Evolutionary conservation across 805 yeast species (phyloP), one percentile per base, ranked within the genome.

Genomic region (Myxozyma melibiosi): DNA sequence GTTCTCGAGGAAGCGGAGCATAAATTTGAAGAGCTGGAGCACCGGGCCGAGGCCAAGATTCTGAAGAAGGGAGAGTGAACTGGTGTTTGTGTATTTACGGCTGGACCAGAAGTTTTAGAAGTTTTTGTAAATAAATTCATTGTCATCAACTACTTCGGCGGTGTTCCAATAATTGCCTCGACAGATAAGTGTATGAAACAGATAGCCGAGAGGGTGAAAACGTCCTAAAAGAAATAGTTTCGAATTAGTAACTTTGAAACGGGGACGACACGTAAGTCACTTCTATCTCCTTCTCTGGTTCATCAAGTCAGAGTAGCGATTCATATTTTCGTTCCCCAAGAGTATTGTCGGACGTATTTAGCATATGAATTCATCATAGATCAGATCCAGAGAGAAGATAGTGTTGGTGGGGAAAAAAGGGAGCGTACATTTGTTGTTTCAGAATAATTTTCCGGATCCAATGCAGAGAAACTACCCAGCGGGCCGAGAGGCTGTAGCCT

Each of bases 271-370:
- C 11, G 33, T 11, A 11, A 6, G 11, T 7, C 33, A 30, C 6
- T 11, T 30, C 33, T n/a, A n/a, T n/a, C 33, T 6, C 33, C 9
- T 7, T 6, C 33, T 11, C 6, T 11, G 33, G 11, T 7, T 11
- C 11, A 7, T 7, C 22, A 3, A 22, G 22, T 62, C 65, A 62
- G 65, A 62, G 64, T 62, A 62, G 65, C 65, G 65, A 58, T 62
- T 62, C 65, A 58, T 43, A 28, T 8, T 51, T 37, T 25, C 8
- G 24, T 11, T 60, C 64, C 59, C 60, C 64, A 55, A 51, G 14
- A 34, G 6, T 44, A n/a, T 9, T 16, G 64, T 62, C 62, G 56
- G 65, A 33, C 46, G 58, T 50, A 51, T 28, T 25, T 38, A n/a
- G 40, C 25, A 16, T 27, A 56, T 41, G 53, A 35, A 55, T 52